Conservation (phyloP, 371 early-diverging fungal genomes). For the Mucor plumbeus region DNA sequence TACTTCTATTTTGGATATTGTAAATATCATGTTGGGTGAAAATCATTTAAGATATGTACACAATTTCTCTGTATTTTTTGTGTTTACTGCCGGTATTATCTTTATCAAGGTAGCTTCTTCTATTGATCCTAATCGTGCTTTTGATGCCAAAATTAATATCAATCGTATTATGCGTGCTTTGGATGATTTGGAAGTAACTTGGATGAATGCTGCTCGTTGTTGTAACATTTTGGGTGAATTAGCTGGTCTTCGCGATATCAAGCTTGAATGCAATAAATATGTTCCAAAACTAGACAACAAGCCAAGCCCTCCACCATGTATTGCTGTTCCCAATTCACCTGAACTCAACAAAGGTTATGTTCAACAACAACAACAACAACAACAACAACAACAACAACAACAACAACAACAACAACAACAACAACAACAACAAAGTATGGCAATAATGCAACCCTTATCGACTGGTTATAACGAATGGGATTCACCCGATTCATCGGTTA, state of each 20-base stretch:
- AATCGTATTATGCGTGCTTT: constrained; percentile 43
- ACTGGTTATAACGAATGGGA: constrained; percentile 9
- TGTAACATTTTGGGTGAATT: constrained; percentile 52
- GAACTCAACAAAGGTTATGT: not conserved
- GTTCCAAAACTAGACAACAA: constrained; percentile 18
- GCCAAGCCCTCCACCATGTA: constrained; percentile 29
- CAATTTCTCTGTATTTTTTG: constrained; percentile 42
- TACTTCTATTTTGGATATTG: constrained; percentile 52
- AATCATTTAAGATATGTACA: constrained; percentile 36
- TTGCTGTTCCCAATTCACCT: constrained; percentile 34
- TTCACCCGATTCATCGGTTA: not conserved
- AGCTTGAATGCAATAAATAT: constrained; percentile 25
- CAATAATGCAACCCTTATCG: not conserved
- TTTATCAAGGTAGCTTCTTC: constrained; percentile 49
- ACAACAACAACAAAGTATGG: not conserved
- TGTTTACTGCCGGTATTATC: constrained; percentile 52
- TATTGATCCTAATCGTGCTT: constrained; percentile 26
- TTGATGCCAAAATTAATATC: constrained; percentile 46
- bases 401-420: not conserved
- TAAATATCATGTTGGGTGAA: constrained; percentile 43
- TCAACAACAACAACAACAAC: not conserved
- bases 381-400: not conserved
- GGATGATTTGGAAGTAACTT: constrained; percentile 43
- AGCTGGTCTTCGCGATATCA: constrained; percentile 48
- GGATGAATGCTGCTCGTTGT: constrained; percentile 43